A percentile compares a stretch with the other conserved stretches of the same genome.
Evolutionary conservation across 257 asterid genomes (phyloP).

Genomic region (Oldenlandia corymbosa): DNA sequence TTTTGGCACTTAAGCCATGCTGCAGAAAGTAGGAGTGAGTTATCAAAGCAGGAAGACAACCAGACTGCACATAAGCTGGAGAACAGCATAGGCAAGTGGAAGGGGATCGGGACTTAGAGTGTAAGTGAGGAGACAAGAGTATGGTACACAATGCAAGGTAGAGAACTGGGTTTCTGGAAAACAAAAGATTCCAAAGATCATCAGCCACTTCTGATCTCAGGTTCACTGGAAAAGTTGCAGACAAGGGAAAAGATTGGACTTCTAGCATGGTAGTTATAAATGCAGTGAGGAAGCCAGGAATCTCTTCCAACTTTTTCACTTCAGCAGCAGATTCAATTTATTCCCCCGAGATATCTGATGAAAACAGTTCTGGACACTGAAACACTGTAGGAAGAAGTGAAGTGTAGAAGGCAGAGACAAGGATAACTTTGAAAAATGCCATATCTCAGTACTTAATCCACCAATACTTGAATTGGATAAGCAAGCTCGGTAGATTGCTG

Average conservation of each 20-base stretch:
- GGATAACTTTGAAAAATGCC: conserved; percentile 14
- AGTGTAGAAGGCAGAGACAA: conserved; percentile 3
- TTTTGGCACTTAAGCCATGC: conserved; percentile 50
- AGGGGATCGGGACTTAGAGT: conserved; percentile 49
- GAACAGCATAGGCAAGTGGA: conserved; percentile 55
- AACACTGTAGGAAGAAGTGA: conserved; percentile 17
- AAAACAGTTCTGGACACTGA: conserved; percentile 25
- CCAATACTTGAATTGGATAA: background rate
- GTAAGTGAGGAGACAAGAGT: conserved; percentile 57
- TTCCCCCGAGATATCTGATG: conserved; percentile 35
- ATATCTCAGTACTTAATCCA: background rate
- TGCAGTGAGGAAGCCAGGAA: conserved; percentile 52
- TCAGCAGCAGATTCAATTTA: conserved; percentile 47
- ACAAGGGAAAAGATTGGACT: conserved; percentile 60
- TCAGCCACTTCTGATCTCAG: conserved; percentile 33
- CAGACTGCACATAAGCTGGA: conserved; percentile 71
- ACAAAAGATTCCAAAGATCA: conserved; percentile 53
- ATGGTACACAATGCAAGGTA: conserved; percentile 37
- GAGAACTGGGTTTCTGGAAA: conserved; percentile 57
- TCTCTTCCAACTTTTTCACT: conserved; percentile 41
- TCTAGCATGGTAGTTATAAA: conserved; percentile 21
- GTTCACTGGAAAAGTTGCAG: conserved; percentile 39
- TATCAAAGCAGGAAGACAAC: conserved; percentile 61
- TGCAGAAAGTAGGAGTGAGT: conserved; percentile 52
- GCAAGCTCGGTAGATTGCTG: background rate